These are phyloP conservation scores for Hirschioporus abietinus DNA, from an alignment of 768 basidiomycete species.

Conservation along the genomic window DNA sequence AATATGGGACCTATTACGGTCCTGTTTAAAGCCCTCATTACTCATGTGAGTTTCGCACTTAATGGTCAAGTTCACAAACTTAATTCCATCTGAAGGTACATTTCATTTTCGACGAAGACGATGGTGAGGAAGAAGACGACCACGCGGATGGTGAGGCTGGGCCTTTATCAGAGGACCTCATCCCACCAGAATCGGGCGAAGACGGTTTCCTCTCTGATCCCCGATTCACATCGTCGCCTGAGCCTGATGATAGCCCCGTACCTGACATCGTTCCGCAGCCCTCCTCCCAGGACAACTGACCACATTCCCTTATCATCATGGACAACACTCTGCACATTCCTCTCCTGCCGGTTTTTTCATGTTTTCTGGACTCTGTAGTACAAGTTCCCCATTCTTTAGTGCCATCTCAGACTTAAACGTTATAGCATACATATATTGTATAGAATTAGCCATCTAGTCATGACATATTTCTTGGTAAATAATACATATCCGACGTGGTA, in stretches of 20 bases:
- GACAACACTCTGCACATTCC: not conserved
- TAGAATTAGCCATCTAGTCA: not conserved
- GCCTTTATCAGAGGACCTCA: conserved; percentile 1
- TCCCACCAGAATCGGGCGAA: not conserved
- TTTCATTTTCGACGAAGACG: conserved; percentile 67
- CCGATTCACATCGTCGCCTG: not conserved
- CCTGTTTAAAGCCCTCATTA: conserved; percentile 70
- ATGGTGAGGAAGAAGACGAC: conserved; percentile 41
- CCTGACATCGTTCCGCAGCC: not conserved
- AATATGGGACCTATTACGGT: conserved; percentile 78
- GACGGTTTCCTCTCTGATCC: not conserved
- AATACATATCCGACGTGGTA: not conserved
- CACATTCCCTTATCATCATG: not conserved
- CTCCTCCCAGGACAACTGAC: not conserved
- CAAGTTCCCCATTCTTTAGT: not conserved
- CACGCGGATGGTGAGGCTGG: conserved; percentile 44
- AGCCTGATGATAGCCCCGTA: not conserved
- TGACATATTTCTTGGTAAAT: not conserved
- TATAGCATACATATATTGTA: conserved; percentile 1
- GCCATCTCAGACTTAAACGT: not conserved
- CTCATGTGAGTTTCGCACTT: conserved; percentile 49
- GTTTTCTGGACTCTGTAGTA: not conserved
- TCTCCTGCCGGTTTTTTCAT: not conserved
- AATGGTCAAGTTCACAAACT: conserved; percentile 1
- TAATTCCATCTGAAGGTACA: conserved; percentile 29